These are phyloP conservation scores for Rhodotorula mucilaginosa DNA, from an alignment of 1,284 basidiomycete genomes.

Conservation along the genomic window DNA sequence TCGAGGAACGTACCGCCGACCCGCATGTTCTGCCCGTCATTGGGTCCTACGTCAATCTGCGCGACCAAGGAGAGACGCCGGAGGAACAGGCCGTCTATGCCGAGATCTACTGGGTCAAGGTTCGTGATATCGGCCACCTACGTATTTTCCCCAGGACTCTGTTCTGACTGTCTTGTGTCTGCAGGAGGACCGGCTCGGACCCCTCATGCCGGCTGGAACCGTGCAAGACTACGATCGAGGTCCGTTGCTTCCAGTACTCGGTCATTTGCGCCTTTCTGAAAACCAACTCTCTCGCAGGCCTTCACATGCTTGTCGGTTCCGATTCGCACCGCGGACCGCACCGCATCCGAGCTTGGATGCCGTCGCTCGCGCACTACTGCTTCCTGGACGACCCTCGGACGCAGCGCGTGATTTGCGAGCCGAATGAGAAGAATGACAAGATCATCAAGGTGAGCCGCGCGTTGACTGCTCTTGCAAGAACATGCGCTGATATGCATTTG, in stretches of 20 bases:
- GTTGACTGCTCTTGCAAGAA: neutral
- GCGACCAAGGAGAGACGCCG: slow-evolving; percentile 51
- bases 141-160: too few relatives aligned
- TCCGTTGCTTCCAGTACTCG: slow-evolving; percentile 44
- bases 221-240: slow-evolving; percentile 58
- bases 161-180: neutral
- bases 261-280: neutral
- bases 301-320: slow-evolving; percentile 43
- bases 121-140: neutral
- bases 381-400: slow-evolving; percentile 58
- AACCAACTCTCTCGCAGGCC: slow-evolving; percentile 49
- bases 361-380: slow-evolving; percentile 55
- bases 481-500: neutral
- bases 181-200: slow-evolving; percentile 47
- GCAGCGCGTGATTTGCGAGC: slow-evolving; percentile 55
- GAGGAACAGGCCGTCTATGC: slow-evolving; percentile 59
- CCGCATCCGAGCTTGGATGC: slow-evolving; percentile 55
- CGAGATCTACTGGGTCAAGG: slow-evolving; percentile 58
- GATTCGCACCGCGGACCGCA: slow-evolving; percentile 36
- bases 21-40: slow-evolving; percentile 55
- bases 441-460: slow-evolving; percentile 32
- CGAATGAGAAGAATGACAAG: slow-evolving; percentile 46
- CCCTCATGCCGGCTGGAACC: slow-evolving; percentile 36
- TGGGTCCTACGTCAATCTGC: slow-evolving; percentile 28
- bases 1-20: slow-evolving; percentile 52